Conservation (phyloP, 1,284 basidiomycete genomes). For the Cryptococcus depauperatus region DNA sequence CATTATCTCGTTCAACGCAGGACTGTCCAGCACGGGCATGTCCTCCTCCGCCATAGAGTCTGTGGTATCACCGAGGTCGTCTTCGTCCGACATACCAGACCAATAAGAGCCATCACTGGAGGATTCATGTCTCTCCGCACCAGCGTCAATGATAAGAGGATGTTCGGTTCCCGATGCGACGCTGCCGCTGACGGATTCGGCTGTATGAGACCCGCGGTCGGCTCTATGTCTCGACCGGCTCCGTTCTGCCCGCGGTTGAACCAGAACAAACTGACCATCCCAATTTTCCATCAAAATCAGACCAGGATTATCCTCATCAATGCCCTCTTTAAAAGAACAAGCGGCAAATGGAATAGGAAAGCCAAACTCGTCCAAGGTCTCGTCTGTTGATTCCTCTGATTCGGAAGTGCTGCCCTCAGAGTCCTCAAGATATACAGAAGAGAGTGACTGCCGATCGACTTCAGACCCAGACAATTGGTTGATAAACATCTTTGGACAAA, state of each 20-base stretch:
- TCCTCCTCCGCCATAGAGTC: slow-evolving; percentile 44
- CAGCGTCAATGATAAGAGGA: slow-evolving; percentile 35
- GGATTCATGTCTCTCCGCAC: slow-evolving; percentile 24
- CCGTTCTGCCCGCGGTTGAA: slow-evolving; percentile 32
- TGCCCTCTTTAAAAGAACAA: slow-evolving; percentile 13
- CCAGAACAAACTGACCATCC: slow-evolving; percentile 41
- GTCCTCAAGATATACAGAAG: slow-evolving; percentile 28
- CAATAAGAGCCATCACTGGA: slow-evolving; percentile 26
- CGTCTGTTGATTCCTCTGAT: slow-evolving; percentile 29
- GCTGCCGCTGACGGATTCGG: slow-evolving; percentile 31
- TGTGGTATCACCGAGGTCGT: slow-evolving; percentile 39
- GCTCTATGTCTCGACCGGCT: slow-evolving; percentile 22
- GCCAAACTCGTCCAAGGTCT: slow-evolving; percentile 37
- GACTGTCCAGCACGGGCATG: slow-evolving; percentile 41
- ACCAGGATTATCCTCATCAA: slow-evolving; percentile 10
- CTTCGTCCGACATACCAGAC: slow-evolving; percentile 32
- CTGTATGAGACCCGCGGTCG: slow-evolving; percentile 24
- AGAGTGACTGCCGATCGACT: slow-evolving; percentile 35
- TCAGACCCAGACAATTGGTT: slow-evolving; percentile 39
- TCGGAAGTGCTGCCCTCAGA: slow-evolving; percentile 28
- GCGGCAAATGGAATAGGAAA: slow-evolving; percentile 26
- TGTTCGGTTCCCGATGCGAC: slow-evolving; percentile 27
- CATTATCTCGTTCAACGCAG: slow-evolving; percentile 36
- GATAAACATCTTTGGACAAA: slow-evolving; percentile 25
- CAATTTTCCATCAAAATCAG: slow-evolving; percentile 44